Percentiles rank a stretch among this genome's conserved stretches.
Evolutionary conservation across 2,329 filamentous ascomycete species (phyloP).

Genomic region (Fusarium redolens): DNA sequence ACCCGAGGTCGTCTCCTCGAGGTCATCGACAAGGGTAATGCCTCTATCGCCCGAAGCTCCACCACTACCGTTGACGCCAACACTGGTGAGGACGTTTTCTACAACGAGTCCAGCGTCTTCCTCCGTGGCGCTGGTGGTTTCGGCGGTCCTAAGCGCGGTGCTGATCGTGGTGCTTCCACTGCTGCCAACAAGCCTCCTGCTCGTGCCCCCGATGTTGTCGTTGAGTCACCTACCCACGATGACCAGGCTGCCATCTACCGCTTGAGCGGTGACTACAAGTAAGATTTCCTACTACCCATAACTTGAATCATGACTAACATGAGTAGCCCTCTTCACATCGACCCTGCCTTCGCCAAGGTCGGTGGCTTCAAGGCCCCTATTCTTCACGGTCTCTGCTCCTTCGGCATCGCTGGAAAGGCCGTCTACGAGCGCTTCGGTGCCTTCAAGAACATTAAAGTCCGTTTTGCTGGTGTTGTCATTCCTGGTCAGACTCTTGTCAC

Average conservation of each 20-base stretch:
- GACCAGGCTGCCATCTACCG: constrained; percentile 96
- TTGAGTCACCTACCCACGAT: constrained; percentile 86
- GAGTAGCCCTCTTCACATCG: constrained; percentile 84
- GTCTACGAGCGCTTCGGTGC: constrained; percentile 85
- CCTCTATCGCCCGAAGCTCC: constrained; percentile 83
- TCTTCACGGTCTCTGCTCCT: constrained; percentile 95
- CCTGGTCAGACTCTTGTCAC: constrained; percentile 91
- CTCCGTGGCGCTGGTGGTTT: constrained; percentile 92
- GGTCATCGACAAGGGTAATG: constrained; percentile 94
- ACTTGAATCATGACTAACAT: neutral
- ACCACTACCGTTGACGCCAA: constrained; percentile 86
- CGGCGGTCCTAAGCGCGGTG: constrained; percentile 81
- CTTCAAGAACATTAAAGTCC: constrained; percentile 92
- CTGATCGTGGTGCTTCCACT: constrained; percentile 82
- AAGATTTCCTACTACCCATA: constrained; percentile 36
- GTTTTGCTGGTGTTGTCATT: constrained; percentile 86
- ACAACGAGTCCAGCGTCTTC: constrained; percentile 96
- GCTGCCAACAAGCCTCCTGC: constrained; percentile 82
- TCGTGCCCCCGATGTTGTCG: constrained; percentile 81
- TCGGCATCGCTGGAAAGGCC: constrained; percentile 91
- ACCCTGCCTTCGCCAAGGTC: constrained; percentile 92
- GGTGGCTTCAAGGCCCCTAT: constrained; percentile 96
- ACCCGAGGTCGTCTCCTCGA: constrained; percentile 87
- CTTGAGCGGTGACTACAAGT: constrained; percentile 92
- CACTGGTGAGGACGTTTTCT: constrained; percentile 91